A percentile compares a stretch with the other conserved stretches of the same genome.
phyloP scores from a whole-genome alignment of 768 basidiomycete genomes.

The Suillus placidus region DNA sequence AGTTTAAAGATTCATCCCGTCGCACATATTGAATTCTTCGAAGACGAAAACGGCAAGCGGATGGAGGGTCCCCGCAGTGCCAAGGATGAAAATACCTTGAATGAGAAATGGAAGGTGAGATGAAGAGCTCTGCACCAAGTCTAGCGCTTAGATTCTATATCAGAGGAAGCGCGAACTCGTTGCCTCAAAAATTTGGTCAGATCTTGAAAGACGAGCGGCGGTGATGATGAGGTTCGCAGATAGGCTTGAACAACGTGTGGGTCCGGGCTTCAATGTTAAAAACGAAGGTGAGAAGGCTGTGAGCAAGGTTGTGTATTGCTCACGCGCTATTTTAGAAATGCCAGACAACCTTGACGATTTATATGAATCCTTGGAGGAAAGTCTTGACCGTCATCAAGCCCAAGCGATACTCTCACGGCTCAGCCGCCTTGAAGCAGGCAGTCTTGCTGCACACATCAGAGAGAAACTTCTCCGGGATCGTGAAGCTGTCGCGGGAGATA shows the following conservation, averaged over 20 bases:
- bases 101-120: slow-evolving; percentile 74
- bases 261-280: slow-evolving; percentile 42
- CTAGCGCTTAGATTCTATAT: slow-evolving; percentile 8
- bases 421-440: slow-evolving; percentile 54
- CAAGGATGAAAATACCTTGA: slow-evolving; percentile 63
- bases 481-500: slow-evolving; percentile 55
- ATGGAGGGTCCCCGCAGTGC: slow-evolving; percentile 68
- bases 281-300: slow-evolving; percentile 41
- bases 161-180: slow-evolving; percentile 64
- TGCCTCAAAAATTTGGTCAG: slow-evolving; percentile 56
- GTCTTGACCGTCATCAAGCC: slow-evolving; percentile 50
- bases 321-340: slow-evolving; percentile 12
- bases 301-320: neutral
- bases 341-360: slow-evolving; percentile 56
- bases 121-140: slow-evolving; percentile 7
- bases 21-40: slow-evolving; percentile 74
- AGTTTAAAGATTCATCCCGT: slow-evolving; percentile 64
- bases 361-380: slow-evolving; percentile 61
- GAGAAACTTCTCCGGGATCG: slow-evolving; percentile 51
- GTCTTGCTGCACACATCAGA: slow-evolving; percentile 58
- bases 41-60: slow-evolving; percentile 48
- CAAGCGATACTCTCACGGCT: slow-evolving; percentile 45
- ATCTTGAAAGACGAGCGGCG: slow-evolving; percentile 57
- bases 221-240: slow-evolving; percentile 63
- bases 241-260: slow-evolving; percentile 62